phyloP scores from a whole-genome alignment of 331 rosid genomes.

The Phaseolus coccineus region DNA sequence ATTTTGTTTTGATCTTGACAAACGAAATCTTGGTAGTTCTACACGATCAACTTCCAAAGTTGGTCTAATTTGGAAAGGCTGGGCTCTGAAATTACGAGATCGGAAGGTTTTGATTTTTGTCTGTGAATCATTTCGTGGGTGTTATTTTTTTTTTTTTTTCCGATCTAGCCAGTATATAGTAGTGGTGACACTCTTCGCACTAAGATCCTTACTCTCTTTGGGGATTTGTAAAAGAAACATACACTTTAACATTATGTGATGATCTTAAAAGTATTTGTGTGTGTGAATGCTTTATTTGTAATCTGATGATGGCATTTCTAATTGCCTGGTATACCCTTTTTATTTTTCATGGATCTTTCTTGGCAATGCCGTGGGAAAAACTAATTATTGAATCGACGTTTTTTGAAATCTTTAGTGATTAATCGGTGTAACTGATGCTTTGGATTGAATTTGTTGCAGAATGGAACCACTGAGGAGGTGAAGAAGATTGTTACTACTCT shows the following conservation, averaged over 20 bases:
- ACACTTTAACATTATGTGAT: background rate
- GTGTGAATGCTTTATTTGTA: background rate
- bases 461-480: conserved; percentile 86
- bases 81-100: conserved; percentile 33
- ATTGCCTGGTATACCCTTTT: background rate
- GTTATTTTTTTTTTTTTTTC: background rate
- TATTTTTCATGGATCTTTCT: conserved; percentile 31
- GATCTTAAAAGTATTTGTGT: background rate
- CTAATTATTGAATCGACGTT: background rate
- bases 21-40: background rate
- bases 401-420: conserved; percentile 9
- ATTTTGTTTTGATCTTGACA: conserved; percentile 27
- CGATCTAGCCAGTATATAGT: conserved; percentile 19
- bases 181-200: background rate
- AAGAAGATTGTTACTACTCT: conserved; percentile 73
- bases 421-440: background rate
- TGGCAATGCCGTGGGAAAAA: background rate
- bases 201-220: conserved; percentile 34
- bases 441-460: conserved; percentile 53
- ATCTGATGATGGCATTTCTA: background rate
- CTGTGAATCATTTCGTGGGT: conserved; percentile 24
- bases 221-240: background rate
- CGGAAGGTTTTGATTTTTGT: background rate
- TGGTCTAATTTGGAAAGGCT: background rate
- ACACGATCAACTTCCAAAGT: conserved; percentile 4